Conservation (phyloP, 768 basidiomycete genomes). For the Pisolithus microcarpus region DNA sequence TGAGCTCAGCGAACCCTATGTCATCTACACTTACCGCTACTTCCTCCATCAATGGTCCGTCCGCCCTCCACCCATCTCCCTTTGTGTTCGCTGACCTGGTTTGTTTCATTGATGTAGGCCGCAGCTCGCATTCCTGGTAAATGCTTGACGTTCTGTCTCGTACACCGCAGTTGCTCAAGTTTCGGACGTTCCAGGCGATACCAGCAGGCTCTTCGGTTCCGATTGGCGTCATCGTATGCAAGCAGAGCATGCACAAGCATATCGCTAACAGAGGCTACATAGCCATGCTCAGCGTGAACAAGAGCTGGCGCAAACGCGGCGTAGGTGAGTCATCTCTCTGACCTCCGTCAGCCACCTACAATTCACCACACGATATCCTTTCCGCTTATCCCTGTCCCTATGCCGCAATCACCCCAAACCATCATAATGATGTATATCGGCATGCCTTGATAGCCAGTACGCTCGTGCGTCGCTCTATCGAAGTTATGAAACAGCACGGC, state of each 20-base stretch:
- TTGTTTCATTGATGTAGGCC: constrained; percentile 50
- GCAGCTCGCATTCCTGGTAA: constrained; percentile 76
- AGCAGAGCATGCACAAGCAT: constrained; percentile 83
- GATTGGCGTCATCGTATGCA: constrained; percentile 93
- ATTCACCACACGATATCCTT: not conserved
- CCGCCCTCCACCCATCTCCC: not conserved
- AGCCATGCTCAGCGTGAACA: constrained; percentile 91
- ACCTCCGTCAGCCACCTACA: not conserved
- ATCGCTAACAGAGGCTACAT: constrained; percentile 86
- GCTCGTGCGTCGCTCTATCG: constrained; percentile 76
- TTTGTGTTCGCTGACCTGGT: constrained; percentile 2
- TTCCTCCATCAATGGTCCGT: constrained; percentile 93
- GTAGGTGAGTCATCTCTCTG: constrained; percentile 60
- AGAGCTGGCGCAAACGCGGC: constrained; percentile 79
- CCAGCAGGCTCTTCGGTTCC: constrained; percentile 38
- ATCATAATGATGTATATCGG: constrained; percentile 13
- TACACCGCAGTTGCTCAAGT: not conserved
- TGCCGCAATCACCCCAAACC: not conserved
- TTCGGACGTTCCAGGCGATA: constrained; percentile 15
- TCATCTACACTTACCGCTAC: constrained; percentile 94
- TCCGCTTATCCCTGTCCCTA: constrained; percentile 2
- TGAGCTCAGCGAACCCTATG: constrained; percentile 94
- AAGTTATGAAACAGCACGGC: constrained; percentile 73
- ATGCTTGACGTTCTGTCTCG: not conserved
- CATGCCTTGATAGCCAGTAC: constrained; percentile 57